Conservation (phyloP, 371 early-diverging fungal species). For the Mortierella sp. region DNA sequence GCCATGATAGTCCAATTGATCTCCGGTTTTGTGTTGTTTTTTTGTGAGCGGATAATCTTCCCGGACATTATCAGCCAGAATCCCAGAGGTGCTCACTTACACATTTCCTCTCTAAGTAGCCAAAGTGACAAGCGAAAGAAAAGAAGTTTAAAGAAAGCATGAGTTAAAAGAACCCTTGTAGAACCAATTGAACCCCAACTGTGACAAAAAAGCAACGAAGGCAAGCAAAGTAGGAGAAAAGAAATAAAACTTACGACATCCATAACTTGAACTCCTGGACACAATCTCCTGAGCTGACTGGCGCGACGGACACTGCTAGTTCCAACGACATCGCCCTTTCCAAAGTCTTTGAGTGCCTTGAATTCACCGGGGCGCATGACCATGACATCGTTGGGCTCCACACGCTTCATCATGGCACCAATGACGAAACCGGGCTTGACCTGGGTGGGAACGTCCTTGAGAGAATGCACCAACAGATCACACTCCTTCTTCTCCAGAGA, state of each 20-base stretch:
- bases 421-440: slow-evolving; percentile 87
- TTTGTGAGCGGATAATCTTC: background rate
- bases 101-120: slow-evolving; percentile 4
- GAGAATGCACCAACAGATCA: slow-evolving; percentile 93
- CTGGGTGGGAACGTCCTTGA: slow-evolving; percentile 96
- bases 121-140: background rate
- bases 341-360: slow-evolving; percentile 69
- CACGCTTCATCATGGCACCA: slow-evolving; percentile 88
- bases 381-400: slow-evolving; percentile 93
- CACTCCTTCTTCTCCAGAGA: slow-evolving; percentile 80
- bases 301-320: slow-evolving; percentile 92
- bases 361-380: slow-evolving; percentile 67
- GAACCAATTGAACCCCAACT: background rate
- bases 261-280: slow-evolving; percentile 83
- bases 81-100: background rate
- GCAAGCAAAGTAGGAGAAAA: too few relatives aligned
- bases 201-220: background rate
- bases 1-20: background rate
- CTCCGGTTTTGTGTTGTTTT: background rate
- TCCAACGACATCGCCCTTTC: slow-evolving; percentile 87
- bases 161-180: background rate
- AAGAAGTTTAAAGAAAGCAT: background rate
- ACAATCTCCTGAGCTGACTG: slow-evolving; percentile 87
- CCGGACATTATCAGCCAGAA: background rate
- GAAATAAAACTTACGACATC: slow-evolving; percentile 77